These are phyloP conservation scores for Clavispora vitiphila DNA, from an alignment of 805 yeast genomes.

Conservation along the genomic window DNA sequence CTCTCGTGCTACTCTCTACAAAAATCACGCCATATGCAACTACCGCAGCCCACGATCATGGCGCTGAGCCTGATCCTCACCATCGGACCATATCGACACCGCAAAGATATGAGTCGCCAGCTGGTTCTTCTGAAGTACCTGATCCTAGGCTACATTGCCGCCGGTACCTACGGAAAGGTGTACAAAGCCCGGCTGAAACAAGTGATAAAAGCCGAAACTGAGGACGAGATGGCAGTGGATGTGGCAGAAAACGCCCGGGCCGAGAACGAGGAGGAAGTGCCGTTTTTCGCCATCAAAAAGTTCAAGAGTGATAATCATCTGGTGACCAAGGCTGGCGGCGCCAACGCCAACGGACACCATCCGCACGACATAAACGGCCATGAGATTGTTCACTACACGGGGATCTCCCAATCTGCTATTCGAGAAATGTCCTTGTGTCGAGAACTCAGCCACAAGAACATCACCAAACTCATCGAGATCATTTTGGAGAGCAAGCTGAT, in stretches of 20 bases:
- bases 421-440: slow-evolving; percentile 94
- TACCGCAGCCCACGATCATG: slow-evolving; percentile 24
- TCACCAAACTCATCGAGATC: slow-evolving; percentile 76
- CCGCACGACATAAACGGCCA: slow-evolving; percentile 60
- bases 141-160: slow-evolving; percentile 92
- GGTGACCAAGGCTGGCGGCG: slow-evolving; percentile 20
- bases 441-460: slow-evolving; percentile 74
- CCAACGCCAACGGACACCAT: slow-evolving; percentile 19
- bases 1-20: no score
- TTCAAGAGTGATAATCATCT: slow-evolving; percentile 74
- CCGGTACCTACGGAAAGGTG: slow-evolving; percentile 95
- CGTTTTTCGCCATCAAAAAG: slow-evolving; percentile 82
- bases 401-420: slow-evolving; percentile 92
- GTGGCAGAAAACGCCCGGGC: slow-evolving; percentile 2
- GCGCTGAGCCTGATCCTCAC: slow-evolving; percentile 37
- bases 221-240: slow-evolving; percentile 10
- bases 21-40: slow-evolving; percentile 8
- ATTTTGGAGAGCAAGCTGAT: slow-evolving; percentile 84
- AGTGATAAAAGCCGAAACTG: slow-evolving; percentile 5
- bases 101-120: slow-evolving; percentile 58
- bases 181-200: slow-evolving; percentile 70
- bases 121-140: slow-evolving; percentile 83
- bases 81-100: slow-evolving; percentile 40
- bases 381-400: slow-evolving; percentile 84
- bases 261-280: slow-evolving; percentile 13